A percentile compares a stretch with the other conserved stretches of the same genome.
These are phyloP conservation scores for Shiraia sp. DNA, from an alignment of 2,329 filamentous ascomycete genomes.

Conservation along the genomic window DNA sequence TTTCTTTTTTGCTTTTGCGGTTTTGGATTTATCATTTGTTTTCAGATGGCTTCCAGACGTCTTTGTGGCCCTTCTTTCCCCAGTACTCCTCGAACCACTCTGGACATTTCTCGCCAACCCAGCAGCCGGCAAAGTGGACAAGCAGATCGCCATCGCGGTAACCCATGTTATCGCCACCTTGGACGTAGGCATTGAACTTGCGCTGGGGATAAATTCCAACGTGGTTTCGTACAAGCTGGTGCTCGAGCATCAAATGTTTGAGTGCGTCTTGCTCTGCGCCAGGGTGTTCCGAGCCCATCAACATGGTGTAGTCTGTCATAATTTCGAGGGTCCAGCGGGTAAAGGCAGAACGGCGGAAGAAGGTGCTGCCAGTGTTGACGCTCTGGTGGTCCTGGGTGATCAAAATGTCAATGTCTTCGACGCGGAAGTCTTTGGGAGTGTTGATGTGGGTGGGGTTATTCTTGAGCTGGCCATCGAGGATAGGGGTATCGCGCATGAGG, in stretches of 20 bases:
- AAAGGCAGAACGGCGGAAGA: conserved; percentile 45
- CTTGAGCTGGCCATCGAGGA: conserved; percentile 32
- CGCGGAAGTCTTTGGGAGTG: conserved; percentile 31
- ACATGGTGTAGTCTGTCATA: conserved; percentile 44
- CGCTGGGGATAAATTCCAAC: conserved; percentile 44
- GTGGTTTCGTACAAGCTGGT: conserved; percentile 43
- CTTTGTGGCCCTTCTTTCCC: conserved; percentile 31
- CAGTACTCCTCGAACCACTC: conserved; percentile 44
- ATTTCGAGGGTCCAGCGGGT: conserved; percentile 44
- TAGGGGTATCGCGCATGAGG: conserved; percentile 29
- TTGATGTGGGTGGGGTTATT: conserved; percentile 32
- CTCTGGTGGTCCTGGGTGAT: conserved; percentile 48
- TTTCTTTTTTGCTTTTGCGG: too few relatives aligned
- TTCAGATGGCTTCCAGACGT: conserved; percentile 24
- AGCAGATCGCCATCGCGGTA: conserved; percentile 46
- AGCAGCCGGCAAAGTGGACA: conserved; percentile 48
- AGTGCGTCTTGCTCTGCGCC: conserved; percentile 44
- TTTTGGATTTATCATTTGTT: neutral
- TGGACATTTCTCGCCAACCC: conserved; percentile 41
- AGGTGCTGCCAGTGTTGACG: conserved; percentile 47
- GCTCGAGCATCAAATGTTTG: conserved; percentile 41
- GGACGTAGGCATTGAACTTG: conserved; percentile 44
- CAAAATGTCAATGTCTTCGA: conserved; percentile 44
- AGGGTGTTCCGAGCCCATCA: conserved; percentile 39
- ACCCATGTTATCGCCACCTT: conserved; percentile 42